Percentiles rank a stretch among this genome's conserved stretches.
Evolutionary conservation across 345 rosid genomes (phyloP).

Genomic region (Clausena lansium): DNA sequence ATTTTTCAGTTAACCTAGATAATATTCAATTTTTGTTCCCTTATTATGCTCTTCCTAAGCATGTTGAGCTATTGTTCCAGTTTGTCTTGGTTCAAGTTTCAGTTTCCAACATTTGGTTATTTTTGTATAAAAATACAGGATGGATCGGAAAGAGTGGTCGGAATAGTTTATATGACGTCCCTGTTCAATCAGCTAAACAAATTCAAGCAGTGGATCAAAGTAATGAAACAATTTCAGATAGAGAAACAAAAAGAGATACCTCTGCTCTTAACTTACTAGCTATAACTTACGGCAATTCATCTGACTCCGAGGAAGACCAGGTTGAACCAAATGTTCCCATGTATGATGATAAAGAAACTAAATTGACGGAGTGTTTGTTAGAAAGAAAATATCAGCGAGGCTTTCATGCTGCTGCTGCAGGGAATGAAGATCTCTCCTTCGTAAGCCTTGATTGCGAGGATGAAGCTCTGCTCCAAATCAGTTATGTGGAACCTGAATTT

Average conservation of each 20-base stretch:
- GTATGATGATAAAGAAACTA: constrained; percentile 34
- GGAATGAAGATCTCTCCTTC: constrained; percentile 10
- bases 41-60: background rate
- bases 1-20: constrained; percentile 6
- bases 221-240: constrained; percentile 29
- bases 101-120: constrained; percentile 12
- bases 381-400: constrained; percentile 25
- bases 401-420: constrained; percentile 25
- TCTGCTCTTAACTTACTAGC: constrained; percentile 85
- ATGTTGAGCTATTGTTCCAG: background rate
- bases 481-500: constrained; percentile 27
- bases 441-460: constrained; percentile 23
- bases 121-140: constrained; percentile 41
- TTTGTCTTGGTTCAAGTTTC: background rate
- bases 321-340: constrained; percentile 33
- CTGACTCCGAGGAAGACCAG: constrained; percentile 85
- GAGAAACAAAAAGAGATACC: constrained; percentile 27
- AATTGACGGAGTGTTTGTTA: constrained; percentile 19
- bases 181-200: constrained; percentile 43
- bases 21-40: background rate
- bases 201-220: constrained; percentile 32
- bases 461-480: constrained; percentile 31
- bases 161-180: constrained; percentile 39
- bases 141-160: constrained; percentile 28
- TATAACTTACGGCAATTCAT: constrained; percentile 78